Evolutionary conservation across 345 rosid genomes (phyloP), one percentile per base, ranked within the genome.

Genomic region (Melaleuca alternifolia): DNA sequence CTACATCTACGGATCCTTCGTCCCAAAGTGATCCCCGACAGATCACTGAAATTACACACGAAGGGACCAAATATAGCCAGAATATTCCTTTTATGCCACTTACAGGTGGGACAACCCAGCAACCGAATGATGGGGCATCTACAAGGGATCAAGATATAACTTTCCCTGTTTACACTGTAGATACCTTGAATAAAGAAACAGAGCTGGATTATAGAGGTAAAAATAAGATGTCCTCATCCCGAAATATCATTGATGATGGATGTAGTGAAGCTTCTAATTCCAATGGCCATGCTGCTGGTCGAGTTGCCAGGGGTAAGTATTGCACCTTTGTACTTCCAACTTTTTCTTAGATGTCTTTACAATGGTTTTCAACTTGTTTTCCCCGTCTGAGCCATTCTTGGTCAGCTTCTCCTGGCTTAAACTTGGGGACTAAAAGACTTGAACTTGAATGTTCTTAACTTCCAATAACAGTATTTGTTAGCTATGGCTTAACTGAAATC

Each of bases 241-340:
- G 89, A 89, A 88, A 84, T 51, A 89, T 85, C 83, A 81, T 54
- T 85, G 93, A 87, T 85, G 94, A 90, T 91, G 95, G 88, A 89
- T 88, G 84, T 88, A 88, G 85, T 88, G 93, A 89, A 85, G 91
- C 86, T 87, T 87, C 88, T 91, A 88, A 61, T 86, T 91, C 91
- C 79, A 86, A 85, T 89, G 85, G 89, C 85, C 93, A 83, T 54
- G 33, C 87, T 24, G 84, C 87, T 51, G 85, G 89, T 85, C 92
- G 93, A 84, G 88, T 89, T 37, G 88, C 93, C 59, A 91, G 94
- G 90, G 96, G 99, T 97, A 88, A 90, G 94, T 84, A 28, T 50
- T 86, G 65, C 53, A 54, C 53, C 75, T 51, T 84, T 59, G 41
- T 81, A 26, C 84, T 85, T 26, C 85, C 26, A 30, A 75, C 50